A percentile compares a stretch with the other conserved stretches of the same genome.
Evolutionary conservation across 208 protist species (phyloP).

Genomic region (Acanthamoeba triangularis): DNA sequence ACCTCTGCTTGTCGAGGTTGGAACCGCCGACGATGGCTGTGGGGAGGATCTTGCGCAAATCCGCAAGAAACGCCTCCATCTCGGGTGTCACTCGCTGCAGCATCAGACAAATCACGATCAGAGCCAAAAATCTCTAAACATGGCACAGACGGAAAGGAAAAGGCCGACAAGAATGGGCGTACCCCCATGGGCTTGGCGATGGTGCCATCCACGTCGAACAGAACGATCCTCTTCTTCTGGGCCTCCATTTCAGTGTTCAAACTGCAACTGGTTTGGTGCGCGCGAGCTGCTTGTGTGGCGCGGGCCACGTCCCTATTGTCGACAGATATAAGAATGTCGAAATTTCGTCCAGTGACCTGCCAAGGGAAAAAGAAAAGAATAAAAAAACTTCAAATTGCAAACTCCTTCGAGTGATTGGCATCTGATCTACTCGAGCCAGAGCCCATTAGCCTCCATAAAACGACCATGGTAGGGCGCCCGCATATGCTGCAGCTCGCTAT

Average conservation of each 20-base stretch:
- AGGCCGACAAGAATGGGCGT: background rate
- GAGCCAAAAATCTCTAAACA: too few relatives aligned
- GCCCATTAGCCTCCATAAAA: conserved; percentile 14
- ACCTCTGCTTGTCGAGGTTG: conserved; percentile 98
- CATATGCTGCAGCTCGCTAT: too few relatives aligned
- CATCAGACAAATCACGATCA: background rate
- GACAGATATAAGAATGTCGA: too few relatives aligned
- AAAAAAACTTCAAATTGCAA: background rate
- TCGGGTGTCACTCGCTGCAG: background rate
- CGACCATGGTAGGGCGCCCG: too few relatives aligned
- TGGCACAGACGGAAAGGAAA: background rate
- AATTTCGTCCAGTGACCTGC: too few relatives aligned
- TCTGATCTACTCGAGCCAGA: too few relatives aligned
- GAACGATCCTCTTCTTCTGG: conserved; percentile 90
- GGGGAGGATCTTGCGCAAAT: conserved; percentile 94
- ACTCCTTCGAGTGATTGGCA: too few relatives aligned
- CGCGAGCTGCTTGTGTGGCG: too few relatives aligned
- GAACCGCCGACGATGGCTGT: conserved; percentile 99
- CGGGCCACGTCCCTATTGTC: too few relatives aligned
- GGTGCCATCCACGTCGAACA: conserved; percentile 98
- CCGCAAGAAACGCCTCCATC: conserved; percentile 93
- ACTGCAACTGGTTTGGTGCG: too few relatives aligned
- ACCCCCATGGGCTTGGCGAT: conserved; percentile 85
- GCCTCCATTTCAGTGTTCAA: background rate
- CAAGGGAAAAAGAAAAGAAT: background rate